These are phyloP conservation scores for Cercospora sojina DNA, from an alignment of 2,329 filamentous ascomycete genomes.

Conservation along the genomic window DNA sequence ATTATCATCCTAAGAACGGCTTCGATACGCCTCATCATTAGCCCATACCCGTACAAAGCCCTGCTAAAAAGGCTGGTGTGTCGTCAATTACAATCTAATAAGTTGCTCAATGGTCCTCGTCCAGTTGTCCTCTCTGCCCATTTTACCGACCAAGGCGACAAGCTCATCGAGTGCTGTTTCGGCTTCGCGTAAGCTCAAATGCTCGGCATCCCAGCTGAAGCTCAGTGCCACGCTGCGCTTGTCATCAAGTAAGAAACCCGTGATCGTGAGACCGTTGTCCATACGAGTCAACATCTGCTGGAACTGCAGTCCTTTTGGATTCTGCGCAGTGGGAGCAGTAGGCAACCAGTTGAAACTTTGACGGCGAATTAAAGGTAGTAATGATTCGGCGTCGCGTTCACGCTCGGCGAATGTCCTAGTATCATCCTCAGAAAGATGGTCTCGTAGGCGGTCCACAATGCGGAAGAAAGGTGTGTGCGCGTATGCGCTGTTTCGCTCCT, in stretches of 20 bases:
- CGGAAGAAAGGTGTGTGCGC: slow-evolving; percentile 36
- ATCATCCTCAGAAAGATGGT: slow-evolving; percentile 32
- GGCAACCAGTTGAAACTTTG: slow-evolving; percentile 40
- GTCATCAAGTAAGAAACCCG: slow-evolving; percentile 35
- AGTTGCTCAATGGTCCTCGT: slow-evolving; percentile 28
- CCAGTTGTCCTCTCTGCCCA: slow-evolving; percentile 36
- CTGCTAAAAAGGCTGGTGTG: not conserved
- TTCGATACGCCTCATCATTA: not conserved
- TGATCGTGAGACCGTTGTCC: slow-evolving; percentile 38
- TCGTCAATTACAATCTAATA: slow-evolving; percentile 26
- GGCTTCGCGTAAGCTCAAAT: slow-evolving; percentile 33
- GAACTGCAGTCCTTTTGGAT: slow-evolving; percentile 32
- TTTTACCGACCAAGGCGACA: slow-evolving; percentile 27
- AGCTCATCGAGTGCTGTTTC: slow-evolving; percentile 31
- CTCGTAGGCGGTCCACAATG: slow-evolving; percentile 34
- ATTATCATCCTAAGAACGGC: not conserved
- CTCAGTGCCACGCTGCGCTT: slow-evolving; percentile 34
- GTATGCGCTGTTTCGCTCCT: slow-evolving; percentile 33
- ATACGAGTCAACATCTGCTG: slow-evolving; percentile 37
- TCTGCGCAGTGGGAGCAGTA: slow-evolving; percentile 33
- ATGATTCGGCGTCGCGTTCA: slow-evolving; percentile 34
- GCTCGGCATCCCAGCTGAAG: slow-evolving; percentile 38
- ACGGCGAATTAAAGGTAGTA: slow-evolving; percentile 33
- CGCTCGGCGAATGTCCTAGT: slow-evolving; percentile 33
- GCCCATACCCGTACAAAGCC: not conserved